Conservation (phyloP, 2,329 filamentous ascomycete genomes). For the Allantophomopsis lycopodina region DNA sequence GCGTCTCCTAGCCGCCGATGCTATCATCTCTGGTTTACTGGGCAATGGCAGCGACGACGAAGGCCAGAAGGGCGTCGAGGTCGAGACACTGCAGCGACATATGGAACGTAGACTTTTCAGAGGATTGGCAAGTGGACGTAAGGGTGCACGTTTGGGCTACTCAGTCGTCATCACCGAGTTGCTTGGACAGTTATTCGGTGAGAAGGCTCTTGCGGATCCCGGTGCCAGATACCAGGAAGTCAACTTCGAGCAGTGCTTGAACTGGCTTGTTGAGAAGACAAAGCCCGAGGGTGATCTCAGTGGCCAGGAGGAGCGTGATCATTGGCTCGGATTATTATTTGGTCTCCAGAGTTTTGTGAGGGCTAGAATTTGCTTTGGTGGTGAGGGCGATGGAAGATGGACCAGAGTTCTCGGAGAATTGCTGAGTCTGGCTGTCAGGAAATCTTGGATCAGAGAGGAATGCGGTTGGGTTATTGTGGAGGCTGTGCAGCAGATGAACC, state of each 20-base stretch:
- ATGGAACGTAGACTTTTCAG: constrained; percentile 62
- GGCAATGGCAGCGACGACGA: constrained; percentile 33
- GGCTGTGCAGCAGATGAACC: constrained; percentile 47
- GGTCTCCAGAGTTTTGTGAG: constrained; percentile 77
- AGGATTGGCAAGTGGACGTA: constrained; percentile 79
- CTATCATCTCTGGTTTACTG: constrained; percentile 41
- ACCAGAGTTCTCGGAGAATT: constrained; percentile 57
- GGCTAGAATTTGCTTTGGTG: constrained; percentile 55
- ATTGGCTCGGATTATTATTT: constrained; percentile 75
- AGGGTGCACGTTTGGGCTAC: constrained; percentile 79
- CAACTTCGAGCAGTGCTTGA: constrained; percentile 40
- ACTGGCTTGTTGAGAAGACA: constrained; percentile 39
- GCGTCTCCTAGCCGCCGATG: constrained; percentile 42
- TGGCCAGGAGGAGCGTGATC: constrained; percentile 71
- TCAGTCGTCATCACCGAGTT: constrained; percentile 80
- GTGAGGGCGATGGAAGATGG: constrained; percentile 41
- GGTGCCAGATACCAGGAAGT: constrained; percentile 33
- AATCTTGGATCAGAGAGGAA: constrained; percentile 80
- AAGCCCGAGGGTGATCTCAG: constrained; percentile 36
- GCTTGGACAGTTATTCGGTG: constrained; percentile 53
- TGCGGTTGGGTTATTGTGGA: constrained; percentile 74
- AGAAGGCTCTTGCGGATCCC: constrained; percentile 22
- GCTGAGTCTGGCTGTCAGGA: constrained; percentile 62
- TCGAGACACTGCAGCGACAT: constrained; percentile 41
- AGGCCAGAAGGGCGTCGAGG: constrained; percentile 26